These are phyloP conservation scores for Alternaria postmessia DNA, from an alignment of 2,329 filamentous ascomycete genomes.

Conservation along the genomic window DNA sequence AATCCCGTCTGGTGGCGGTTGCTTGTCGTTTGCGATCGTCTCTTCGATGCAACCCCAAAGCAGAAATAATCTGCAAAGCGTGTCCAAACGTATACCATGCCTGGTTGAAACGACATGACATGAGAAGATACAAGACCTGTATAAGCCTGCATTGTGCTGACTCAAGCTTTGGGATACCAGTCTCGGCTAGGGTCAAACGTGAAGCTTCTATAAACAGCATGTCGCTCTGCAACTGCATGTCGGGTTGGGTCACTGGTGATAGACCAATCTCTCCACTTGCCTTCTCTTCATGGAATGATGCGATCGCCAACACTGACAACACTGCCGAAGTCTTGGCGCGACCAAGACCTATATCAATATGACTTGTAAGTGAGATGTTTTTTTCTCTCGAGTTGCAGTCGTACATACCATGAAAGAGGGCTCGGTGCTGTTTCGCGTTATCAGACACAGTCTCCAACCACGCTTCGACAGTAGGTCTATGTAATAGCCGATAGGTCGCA, in stretches of 20 bases:
- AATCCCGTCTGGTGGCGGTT: conserved; percentile 41
- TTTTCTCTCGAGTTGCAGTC: not conserved
- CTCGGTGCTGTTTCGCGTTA: conserved; percentile 24
- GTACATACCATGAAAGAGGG: conserved; percentile 50
- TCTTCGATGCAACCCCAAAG: conserved; percentile 53
- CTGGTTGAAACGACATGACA: conserved; percentile 65
- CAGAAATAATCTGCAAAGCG: conserved; percentile 60
- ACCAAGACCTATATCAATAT: conserved; percentile 28
- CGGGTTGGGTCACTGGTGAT: conserved; percentile 34
- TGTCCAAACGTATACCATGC: conserved; percentile 68
- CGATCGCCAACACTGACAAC: conserved; percentile 54
- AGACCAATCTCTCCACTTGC: conserved; percentile 34
- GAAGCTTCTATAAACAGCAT: conserved; percentile 53
- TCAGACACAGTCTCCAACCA: conserved; percentile 50
- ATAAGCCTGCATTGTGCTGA: conserved; percentile 64
- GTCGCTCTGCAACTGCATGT: conserved; percentile 44
- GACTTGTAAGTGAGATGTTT: not conserved
- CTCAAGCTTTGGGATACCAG: conserved; percentile 62
- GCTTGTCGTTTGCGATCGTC: conserved; percentile 40
- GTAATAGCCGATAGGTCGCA: conserved; percentile 65
- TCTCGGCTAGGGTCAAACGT: conserved; percentile 55
- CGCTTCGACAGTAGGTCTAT: conserved; percentile 59
- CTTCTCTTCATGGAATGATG: conserved; percentile 57
- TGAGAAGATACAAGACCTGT: conserved; percentile 65
- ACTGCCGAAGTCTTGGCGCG: conserved; percentile 54